Evolutionary conservation across 139 green algal species (phyloP).

Genomic region (Chlamydomonas asymmetrica): DNA sequence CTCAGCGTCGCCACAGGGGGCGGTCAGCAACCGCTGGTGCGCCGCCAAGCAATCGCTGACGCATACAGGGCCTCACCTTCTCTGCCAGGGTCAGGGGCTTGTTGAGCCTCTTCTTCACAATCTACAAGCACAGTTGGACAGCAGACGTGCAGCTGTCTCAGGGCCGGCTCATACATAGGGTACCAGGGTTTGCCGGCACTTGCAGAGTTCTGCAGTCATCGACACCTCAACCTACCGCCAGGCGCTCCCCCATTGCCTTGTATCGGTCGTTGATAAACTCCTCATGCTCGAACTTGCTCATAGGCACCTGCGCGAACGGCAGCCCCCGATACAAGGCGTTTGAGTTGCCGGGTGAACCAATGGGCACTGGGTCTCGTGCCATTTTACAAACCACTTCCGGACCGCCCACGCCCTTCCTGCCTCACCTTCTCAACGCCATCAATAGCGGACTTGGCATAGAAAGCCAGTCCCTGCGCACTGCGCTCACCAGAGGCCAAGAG

Average conservation of each 20-base stretch:
- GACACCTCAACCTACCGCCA: constrained; percentile 53
- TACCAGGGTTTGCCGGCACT: no score
- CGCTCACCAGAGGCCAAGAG: no score
- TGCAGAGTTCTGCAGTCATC: not conserved
- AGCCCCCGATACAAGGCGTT: not conserved
- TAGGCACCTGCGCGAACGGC: constrained; percentile 62
- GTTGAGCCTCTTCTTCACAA: constrained; percentile 85
- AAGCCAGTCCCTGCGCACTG: no score
- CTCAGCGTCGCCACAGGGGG: not conserved
- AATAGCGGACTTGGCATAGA: constrained; percentile 25
- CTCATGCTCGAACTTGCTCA: constrained; percentile 78
- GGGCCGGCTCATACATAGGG: no score
- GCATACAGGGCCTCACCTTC: constrained; percentile 87
- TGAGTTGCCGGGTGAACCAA: constrained; percentile 2
- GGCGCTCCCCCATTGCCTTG: constrained; percentile 78
- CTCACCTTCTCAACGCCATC: constrained; percentile 42
- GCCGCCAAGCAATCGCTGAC: no score
- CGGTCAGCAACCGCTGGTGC: no score
- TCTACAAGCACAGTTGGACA: no score
- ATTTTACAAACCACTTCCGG: no score
- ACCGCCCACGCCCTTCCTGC: not conserved
- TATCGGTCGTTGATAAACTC: constrained; percentile 90
- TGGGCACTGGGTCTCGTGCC: not conserved
- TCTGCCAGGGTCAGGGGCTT: constrained; percentile 86
- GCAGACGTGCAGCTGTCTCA: no score